Conservation (phyloP, 495 filamentous ascomycete genomes). For the Venustampulla echinocandica region DNA sequence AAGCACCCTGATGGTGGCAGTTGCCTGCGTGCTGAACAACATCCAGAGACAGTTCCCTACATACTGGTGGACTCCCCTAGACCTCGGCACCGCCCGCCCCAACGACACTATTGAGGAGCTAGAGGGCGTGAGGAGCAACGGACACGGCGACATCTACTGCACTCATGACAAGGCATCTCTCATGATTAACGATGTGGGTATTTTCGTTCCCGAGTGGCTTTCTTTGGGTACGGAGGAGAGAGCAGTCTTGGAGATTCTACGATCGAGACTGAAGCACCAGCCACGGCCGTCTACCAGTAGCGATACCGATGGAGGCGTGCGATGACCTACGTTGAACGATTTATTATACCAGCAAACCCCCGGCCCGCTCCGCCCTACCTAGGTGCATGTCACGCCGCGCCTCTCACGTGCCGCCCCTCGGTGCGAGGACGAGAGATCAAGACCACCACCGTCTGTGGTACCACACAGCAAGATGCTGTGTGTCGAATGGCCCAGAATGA, state of each 20-base stretch:
- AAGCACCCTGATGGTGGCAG: conserved; percentile 52
- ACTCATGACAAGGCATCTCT: conserved; percentile 1
- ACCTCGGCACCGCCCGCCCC: neutral
- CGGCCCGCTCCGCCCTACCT: too few species aligned
- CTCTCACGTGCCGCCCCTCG: too few species aligned
- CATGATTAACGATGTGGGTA: conserved; percentile 27
- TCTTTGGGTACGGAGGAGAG: conserved; percentile 33
- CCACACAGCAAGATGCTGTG: too few species aligned
- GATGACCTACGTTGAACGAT: too few species aligned
- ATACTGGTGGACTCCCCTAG: conserved; percentile 60
- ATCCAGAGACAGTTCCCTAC: conserved; percentile 64
- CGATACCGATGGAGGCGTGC: too few species aligned
- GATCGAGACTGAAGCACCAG: conserved; percentile 24
- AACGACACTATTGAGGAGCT: conserved; percentile 7
- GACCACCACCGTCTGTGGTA: too few species aligned
- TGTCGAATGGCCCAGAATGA: too few species aligned
- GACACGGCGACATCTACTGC: neutral
- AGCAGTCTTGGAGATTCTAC: conserved; percentile 31
- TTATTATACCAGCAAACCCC: too few species aligned
- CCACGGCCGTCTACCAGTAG: too few species aligned
- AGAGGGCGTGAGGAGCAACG: neutral
- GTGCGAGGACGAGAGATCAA: too few species aligned
- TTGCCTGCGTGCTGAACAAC: conserved; percentile 68
- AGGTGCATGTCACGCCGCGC: too few species aligned
- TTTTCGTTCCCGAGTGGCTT: conserved; percentile 30